Evolutionary conservation across 2,329 filamentous ascomycete species (phyloP).

Genomic region (Zymoseptoria passerinii): DNA sequence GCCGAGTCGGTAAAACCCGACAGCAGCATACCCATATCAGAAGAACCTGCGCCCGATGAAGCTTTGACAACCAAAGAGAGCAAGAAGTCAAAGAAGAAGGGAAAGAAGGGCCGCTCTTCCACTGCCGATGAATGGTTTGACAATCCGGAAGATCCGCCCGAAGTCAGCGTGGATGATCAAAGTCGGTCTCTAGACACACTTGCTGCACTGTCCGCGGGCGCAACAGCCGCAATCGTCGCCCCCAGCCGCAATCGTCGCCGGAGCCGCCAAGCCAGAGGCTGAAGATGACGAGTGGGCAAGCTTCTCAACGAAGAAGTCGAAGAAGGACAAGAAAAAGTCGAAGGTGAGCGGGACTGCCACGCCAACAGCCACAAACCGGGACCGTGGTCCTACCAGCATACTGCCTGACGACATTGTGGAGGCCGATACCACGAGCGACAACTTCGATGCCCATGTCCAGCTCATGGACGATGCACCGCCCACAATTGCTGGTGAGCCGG

Average conservation of each 20-base stretch:
- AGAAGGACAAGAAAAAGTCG: constrained; percentile 38
- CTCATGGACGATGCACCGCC: background rate
- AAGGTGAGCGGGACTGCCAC: constrained; percentile 16
- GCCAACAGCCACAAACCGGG: constrained; percentile 1
- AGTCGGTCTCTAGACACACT: background rate
- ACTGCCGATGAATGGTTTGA: constrained; percentile 4
- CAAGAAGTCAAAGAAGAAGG: constrained; percentile 28
- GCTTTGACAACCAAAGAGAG: constrained; percentile 17
- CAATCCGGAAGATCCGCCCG: background rate
- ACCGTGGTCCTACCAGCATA: background rate
- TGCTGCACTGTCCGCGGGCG: constrained; percentile 5
- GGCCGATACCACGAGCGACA: background rate
- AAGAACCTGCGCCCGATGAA: background rate
- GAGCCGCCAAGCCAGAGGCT: constrained; percentile 1
- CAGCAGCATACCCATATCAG: background rate
- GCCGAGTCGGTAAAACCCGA: background rate
- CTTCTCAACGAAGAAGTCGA: constrained; percentile 27
- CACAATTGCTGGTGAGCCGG: background rate
- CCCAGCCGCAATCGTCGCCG: constrained; percentile 2
- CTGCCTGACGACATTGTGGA: constrained; percentile 1
- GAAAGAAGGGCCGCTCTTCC: constrained; percentile 10
- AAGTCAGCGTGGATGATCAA: constrained; percentile 1
- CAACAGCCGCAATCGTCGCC: constrained; percentile 4
- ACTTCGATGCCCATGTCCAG: background rate
- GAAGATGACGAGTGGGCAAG: constrained; percentile 15